Base-by-base conservation (phyloP, 441 rosid species). In the Biscutella laevigata region DNA sequence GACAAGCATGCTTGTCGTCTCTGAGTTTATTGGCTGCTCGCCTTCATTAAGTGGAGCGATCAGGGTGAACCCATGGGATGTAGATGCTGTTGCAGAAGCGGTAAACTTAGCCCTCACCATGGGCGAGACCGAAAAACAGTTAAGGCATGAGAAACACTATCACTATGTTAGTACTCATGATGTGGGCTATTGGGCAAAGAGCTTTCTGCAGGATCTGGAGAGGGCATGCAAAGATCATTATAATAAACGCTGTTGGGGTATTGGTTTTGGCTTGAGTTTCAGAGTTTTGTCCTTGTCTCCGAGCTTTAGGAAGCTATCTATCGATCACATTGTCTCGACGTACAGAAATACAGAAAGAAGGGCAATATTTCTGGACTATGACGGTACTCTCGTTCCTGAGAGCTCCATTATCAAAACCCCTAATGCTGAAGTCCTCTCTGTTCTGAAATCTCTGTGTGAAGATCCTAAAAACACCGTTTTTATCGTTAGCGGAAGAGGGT, bases 11-110 rank as follows among this genome's bases (percentile, higher is more conserved):
- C 88, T 86, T 47, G 86, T 86, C 8, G 76, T 86, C 35, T 86
- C 95, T 1, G 95, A 86, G 68, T 86, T 86, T 48, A 71, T 73
- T 0, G 95, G 95, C 33, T 86, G 95, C 57, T 82, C 95, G 11
- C 95, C 95, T 44, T 86, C 95, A 25, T 52, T 86, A 37, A 86
- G 95, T 51, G 95, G 95, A 6, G 95, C 95, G 2, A 75, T 85
- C 25, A 74, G 90, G 71, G 83, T 85, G 52, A 85, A 85, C 52
- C 95, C 95, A n/a, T 86, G 90, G 90, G 80, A 86, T 30, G 56
- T 73, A 47, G 77, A 76, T 53, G 86, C 78, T 7, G 90, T 86
- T 21, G 74, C 90, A 6, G 78, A 83, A 38, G 88, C 95, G 9
- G 50, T 86, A 5, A 44, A 55, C 57, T 21, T 61, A 8, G 86